Evolutionary conservation across 2,329 filamentous ascomycete species (phyloP).

Genomic region (Orbilia ellipsospora): DNA sequence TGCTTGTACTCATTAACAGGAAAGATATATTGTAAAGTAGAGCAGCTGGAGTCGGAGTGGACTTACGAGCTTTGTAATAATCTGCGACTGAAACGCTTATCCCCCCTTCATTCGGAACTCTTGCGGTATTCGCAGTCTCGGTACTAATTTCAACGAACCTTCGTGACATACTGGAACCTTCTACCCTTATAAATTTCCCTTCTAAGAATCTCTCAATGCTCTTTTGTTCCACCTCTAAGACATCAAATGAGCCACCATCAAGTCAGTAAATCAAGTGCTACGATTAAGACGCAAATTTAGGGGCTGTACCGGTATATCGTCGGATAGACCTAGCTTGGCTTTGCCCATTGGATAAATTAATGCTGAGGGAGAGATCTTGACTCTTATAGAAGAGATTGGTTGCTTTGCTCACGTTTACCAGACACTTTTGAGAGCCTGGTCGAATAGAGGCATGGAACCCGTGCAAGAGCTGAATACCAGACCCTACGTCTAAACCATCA

Average conservation of each 20-base stretch:
- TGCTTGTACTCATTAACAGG: too few species aligned
- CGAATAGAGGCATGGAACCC: slow-evolving; percentile 64
- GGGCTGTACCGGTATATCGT: slow-evolving; percentile 8
- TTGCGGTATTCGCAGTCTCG: not conserved
- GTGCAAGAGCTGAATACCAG: slow-evolving; percentile 10
- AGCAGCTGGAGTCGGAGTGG: too few species aligned
- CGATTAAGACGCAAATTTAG: not conserved
- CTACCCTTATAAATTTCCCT: not conserved
- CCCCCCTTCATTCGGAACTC: not conserved
- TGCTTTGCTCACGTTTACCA: slow-evolving; percentile 74
- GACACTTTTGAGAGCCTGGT: slow-evolving; percentile 68
- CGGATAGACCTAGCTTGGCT: not conserved
- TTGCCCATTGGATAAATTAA: not conserved
- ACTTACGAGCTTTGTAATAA: slow-evolving; percentile 4
- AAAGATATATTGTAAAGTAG: too few species aligned
- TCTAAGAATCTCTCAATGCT: slow-evolving; percentile 10
- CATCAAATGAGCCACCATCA: not conserved
- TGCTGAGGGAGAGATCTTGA: slow-evolving; percentile 30
- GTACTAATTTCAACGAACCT: not conserved
- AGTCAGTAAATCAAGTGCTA: not conserved
- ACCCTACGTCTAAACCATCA: slow-evolving; percentile 20
- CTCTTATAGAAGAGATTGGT: slow-evolving; percentile 70
- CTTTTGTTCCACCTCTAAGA: not conserved
- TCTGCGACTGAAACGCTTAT: not conserved
- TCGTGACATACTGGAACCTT: not conserved